Base-by-base conservation (phyloP, 345 rosid genomes). In the Erucastrum elatum region DNA sequence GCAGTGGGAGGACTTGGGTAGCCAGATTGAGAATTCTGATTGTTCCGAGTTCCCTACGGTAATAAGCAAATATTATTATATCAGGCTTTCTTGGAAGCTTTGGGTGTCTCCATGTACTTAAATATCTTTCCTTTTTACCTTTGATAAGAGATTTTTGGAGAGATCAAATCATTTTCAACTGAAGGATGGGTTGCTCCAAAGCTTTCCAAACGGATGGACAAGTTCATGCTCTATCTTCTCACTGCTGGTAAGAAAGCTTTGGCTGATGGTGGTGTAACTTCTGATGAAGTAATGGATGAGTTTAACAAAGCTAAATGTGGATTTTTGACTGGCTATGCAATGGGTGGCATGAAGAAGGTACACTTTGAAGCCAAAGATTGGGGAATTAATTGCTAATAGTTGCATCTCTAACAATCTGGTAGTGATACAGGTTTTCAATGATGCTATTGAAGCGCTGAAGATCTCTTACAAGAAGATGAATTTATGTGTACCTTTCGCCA, bases 171-270 rank as follows among this genome's bases (percentile, higher is more conserved):
- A 13, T 87, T 89, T 72, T 88, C 97, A 35, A 85, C 92, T 58
- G 97, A 94, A 75, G 98, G 97, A 76, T 90, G 88, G 94, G 78
- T 94, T 60, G 91, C 92, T 55, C 97, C 97, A 31, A 94, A 94
- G 67, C 85, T 92, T 55, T 87, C 97, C 2, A 89, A 88, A 85
- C 86, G 98, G 84, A 90, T 94, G 97, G 98, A 94, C 64, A 92
- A 90, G 77, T 94, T 90, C 86, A 92, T 94, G 97, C 94, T 92
- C 77, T 94, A 94, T 84, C 85, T 89, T 84, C 92, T 94, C 74
- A 91, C 89, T 21, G 98, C 98, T 31, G 97, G 98, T 1, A 94
- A 94, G 86, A 94, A 92, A 83, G 98, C 98, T 79, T 83, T 94
- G 85, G 90, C 77, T 8, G 90, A 92, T 85, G 98, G 94, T 81